phyloP scores from a whole-genome alignment of 805 yeast genomes.

The Ogataea philodendri region DNA sequence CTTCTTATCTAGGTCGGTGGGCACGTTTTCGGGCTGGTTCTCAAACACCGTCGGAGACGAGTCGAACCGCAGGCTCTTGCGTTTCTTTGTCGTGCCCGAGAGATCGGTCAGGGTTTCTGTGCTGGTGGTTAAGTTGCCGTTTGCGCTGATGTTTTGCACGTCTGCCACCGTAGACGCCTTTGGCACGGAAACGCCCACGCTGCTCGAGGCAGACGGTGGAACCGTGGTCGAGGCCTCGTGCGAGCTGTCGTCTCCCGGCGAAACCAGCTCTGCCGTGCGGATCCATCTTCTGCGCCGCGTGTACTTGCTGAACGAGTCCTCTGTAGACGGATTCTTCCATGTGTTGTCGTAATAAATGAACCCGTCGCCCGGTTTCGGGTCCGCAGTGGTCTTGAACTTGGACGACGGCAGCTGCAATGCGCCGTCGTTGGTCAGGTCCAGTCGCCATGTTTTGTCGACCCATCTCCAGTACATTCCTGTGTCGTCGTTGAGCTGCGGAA shows the following conservation, averaged over 20 bases:
- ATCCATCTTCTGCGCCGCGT: conserved; percentile 96
- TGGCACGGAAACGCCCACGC: conserved; percentile 13
- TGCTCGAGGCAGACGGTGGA: conserved; percentile 12
- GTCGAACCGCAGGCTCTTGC: conserved; percentile 32
- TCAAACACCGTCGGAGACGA: conserved; percentile 18
- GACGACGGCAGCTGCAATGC: conserved; percentile 68
- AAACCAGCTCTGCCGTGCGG: conserved; percentile 83
- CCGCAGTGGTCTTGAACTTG: conserved; percentile 58
- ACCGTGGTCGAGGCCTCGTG: conserved; percentile 3
- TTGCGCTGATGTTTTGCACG: conserved; percentile 25
- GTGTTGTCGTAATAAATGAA: conserved; percentile 87
- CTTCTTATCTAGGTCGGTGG: conserved; percentile 3
- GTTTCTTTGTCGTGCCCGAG: conserved; percentile 16
- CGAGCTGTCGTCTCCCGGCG: conserved; percentile 24
- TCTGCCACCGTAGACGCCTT: conserved; percentile 18
- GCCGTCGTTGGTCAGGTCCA: conserved; percentile 87
- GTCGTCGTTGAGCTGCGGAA: conserved; percentile 70
- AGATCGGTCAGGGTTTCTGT: conserved; percentile 7
- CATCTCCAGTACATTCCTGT: conserved; percentile 86
- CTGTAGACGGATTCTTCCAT: conserved; percentile 89
- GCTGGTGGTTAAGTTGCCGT: conserved; percentile 24
- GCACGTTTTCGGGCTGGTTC: conserved; percentile 5
- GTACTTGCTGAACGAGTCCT: conserved; percentile 83
- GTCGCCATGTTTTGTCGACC: conserved; percentile 91
- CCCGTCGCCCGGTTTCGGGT: conserved; percentile 80